phyloP scores from a whole-genome alignment of 257 asterid genomes.

The Solanum sitiens region DNA sequence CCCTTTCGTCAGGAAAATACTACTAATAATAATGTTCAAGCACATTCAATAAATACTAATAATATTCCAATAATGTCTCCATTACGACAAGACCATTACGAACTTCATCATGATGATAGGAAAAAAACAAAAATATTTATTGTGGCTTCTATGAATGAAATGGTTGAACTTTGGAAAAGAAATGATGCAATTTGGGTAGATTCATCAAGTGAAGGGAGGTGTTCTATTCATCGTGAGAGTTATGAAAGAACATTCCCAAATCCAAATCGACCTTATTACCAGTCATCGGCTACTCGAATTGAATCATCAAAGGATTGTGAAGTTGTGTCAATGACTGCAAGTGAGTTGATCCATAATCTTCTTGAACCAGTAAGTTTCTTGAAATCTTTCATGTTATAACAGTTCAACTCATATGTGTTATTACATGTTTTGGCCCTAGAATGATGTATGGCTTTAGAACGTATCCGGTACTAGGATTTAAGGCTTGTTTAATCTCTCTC shows the following conservation, averaged over 20 bases:
- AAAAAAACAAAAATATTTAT: conserved; percentile 28
- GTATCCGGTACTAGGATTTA: background rate
- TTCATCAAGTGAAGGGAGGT: conserved; percentile 29
- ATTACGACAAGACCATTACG: background rate
- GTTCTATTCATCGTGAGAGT: conserved; percentile 28
- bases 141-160: conserved; percentile 40
- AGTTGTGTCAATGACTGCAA: conserved; percentile 40
- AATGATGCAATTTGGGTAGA: conserved; percentile 57
- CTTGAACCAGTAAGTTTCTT: conserved; percentile 32
- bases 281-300: conserved; percentile 22
- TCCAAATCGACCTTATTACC: conserved; percentile 8
- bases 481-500: background rate
- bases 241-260: conserved; percentile 47
- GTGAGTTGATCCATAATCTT: conserved; percentile 41
- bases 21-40: background rate
- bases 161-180: conserved; percentile 32
- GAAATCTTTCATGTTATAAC: background rate
- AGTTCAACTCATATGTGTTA: background rate
- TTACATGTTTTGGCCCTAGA: background rate
- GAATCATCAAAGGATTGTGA: conserved; percentile 66
- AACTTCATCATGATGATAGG: background rate
- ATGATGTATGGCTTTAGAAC: background rate
- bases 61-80: background rate
- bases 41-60: conserved; percentile 1
- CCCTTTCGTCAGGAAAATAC: background rate